phyloP scores from a whole-genome alignment of 805 yeast genomes.

The Dipodascus geniculatus region DNA sequence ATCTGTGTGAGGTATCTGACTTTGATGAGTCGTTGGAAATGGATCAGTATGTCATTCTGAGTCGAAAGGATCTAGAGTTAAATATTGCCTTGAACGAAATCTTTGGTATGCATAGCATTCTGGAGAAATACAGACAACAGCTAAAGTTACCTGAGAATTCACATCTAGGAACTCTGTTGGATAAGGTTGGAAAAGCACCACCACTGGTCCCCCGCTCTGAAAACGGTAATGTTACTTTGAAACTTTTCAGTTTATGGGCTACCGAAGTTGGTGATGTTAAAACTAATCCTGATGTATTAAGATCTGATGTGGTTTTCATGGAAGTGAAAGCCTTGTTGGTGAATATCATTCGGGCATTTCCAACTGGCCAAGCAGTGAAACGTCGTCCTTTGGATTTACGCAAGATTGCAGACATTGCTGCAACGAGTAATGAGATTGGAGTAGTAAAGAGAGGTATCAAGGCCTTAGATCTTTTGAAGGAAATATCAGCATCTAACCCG shows the following conservation, averaged over 20 bases:
- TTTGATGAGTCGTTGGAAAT: slow-evolving; percentile 28
- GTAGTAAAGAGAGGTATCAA: slow-evolving; percentile 24
- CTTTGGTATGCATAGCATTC: slow-evolving; percentile 24
- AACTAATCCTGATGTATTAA: slow-evolving; percentile 14
- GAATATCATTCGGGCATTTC: slow-evolving; percentile 27
- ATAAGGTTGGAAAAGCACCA: slow-evolving; percentile 23
- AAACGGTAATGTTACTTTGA: slow-evolving; percentile 22
- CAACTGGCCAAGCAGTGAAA: slow-evolving; percentile 16
- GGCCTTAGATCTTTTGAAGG: slow-evolving; percentile 22
- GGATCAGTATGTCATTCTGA: slow-evolving; percentile 28
- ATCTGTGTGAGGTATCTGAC: slow-evolving; percentile 30
- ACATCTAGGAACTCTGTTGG: slow-evolving; percentile 19
- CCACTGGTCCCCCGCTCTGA: slow-evolving; percentile 19
- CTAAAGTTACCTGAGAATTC: slow-evolving; percentile 7
- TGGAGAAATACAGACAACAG: slow-evolving; percentile 20
- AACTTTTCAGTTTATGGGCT: slow-evolving; percentile 25
- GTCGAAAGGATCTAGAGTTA: slow-evolving; percentile 22
- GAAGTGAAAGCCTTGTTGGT: slow-evolving; percentile 26
- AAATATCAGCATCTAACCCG: slow-evolving; percentile 14
- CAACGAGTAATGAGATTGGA: slow-evolving; percentile 17
- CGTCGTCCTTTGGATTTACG: slow-evolving; percentile 20
- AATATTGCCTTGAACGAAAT: slow-evolving; percentile 26
- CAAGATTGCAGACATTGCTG: slow-evolving; percentile 24
- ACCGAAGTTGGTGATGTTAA: slow-evolving; percentile 21
- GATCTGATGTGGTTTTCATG: slow-evolving; percentile 24